phyloP scores from a whole-genome alignment of 2,329 filamentous ascomycete genomes.

The Aquanectria penicillioides region DNA sequence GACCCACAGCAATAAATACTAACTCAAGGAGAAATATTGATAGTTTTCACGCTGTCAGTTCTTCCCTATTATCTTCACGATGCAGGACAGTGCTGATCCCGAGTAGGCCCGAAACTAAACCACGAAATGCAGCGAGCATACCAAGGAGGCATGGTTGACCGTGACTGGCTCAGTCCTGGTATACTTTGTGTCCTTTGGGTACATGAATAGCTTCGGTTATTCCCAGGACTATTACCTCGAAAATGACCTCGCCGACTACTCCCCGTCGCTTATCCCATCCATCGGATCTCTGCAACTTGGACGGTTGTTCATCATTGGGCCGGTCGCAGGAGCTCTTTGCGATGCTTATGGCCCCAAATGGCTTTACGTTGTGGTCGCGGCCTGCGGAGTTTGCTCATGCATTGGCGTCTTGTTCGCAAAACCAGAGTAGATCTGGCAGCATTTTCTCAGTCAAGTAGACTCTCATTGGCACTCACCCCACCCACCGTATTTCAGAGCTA shows the following conservation, averaged over 20 bases:
- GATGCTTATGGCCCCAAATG: conserved; percentile 13
- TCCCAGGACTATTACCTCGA: conserved; percentile 11
- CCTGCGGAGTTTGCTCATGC: not conserved
- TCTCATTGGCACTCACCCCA: not conserved
- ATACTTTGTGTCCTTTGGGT: conserved; percentile 14
- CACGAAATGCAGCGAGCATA: not conserved
- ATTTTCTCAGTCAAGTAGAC: conserved; percentile 17
- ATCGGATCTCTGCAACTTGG: conserved; percentile 12
- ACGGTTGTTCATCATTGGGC: not conserved
- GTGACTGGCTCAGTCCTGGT: conserved; percentile 12
- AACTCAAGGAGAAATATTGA: no score
- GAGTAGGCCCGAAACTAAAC: no score
- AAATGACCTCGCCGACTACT: conserved; percentile 3
- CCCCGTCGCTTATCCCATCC: not conserved
- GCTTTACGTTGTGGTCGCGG: not conserved
- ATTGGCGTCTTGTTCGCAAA: conserved; percentile 9
- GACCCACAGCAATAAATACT: no score
- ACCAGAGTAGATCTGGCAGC: conserved; percentile 8
- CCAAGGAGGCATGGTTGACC: not conserved
- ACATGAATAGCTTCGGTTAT: conserved; percentile 15
- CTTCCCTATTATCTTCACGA: no score
- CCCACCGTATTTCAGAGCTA: no score
- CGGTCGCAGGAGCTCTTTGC: not conserved
- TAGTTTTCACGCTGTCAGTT: no score
- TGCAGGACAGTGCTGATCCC: no score